A percentile compares a stretch with the other conserved stretches of the same genome.
phyloP scores from a whole-genome alignment of 2,329 filamentous ascomycete species.

The Fusarium sarcochroum region DNA sequence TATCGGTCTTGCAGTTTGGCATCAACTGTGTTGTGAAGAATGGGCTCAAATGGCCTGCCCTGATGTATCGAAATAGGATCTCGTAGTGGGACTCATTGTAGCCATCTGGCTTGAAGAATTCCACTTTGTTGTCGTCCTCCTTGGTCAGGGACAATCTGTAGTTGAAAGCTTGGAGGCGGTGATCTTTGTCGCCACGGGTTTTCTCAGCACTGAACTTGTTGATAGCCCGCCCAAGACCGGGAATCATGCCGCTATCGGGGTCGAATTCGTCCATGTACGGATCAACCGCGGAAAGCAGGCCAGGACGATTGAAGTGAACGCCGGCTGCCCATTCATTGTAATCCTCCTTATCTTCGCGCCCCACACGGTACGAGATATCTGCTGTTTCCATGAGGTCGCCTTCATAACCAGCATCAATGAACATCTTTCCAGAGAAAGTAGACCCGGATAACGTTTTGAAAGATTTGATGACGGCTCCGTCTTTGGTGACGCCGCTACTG shows the following conservation, averaged over 20 bases:
- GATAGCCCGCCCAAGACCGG: conserved; percentile 13
- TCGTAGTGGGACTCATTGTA: conserved; percentile 34
- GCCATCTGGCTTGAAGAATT: conserved; percentile 28
- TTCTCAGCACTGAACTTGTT: neutral
- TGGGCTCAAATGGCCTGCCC: conserved; percentile 10
- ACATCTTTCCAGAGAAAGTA: conserved; percentile 31
- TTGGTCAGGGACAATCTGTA: conserved; percentile 24
- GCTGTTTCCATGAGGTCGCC: conserved; percentile 41
- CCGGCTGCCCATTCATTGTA: conserved; percentile 34
- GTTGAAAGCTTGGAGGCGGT: conserved; percentile 38
- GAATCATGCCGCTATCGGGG: conserved; percentile 25
- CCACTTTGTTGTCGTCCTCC: conserved; percentile 18
- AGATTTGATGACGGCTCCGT: conserved; percentile 19
- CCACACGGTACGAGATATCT: conserved; percentile 31
- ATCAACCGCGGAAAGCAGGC: conserved; percentile 17
- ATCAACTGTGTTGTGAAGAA: conserved; percentile 36
- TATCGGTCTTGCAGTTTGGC: conserved; percentile 37
- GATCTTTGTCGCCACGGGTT: conserved; percentile 20
- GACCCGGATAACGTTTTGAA: conserved; percentile 27
- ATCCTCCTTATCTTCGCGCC: conserved; percentile 31
- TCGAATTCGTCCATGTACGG: conserved; percentile 11
- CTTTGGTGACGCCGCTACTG: conserved; percentile 9
- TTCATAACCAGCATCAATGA: conserved; percentile 40
- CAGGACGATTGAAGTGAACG: conserved; percentile 10
- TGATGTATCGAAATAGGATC: conserved; percentile 33